Conservation (phyloP, 495 filamentous ascomycete species). For the Aspergillus nanangensis region DNA sequence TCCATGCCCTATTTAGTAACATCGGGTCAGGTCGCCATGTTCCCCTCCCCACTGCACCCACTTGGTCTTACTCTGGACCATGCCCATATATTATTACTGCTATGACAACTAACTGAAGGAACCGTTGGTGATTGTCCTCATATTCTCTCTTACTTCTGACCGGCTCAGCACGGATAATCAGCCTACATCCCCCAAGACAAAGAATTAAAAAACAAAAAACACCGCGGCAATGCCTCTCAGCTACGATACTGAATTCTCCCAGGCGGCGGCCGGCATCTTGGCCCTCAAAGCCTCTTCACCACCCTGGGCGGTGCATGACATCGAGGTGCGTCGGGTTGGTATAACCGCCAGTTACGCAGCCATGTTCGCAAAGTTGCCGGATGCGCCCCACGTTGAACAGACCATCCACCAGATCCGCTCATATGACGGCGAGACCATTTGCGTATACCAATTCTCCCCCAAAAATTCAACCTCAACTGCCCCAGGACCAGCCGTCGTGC, state of each 20-base stretch:
- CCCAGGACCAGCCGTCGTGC: conserved; percentile 12
- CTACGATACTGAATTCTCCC: conserved; percentile 8
- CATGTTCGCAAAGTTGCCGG: conserved; percentile 4
- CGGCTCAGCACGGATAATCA: background rate
- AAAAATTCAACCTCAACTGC: conserved; percentile 3
- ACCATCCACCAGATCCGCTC: conserved; percentile 9
- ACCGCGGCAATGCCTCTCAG: conserved; percentile 11
- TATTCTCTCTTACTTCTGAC: too few species aligned
- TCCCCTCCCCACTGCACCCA: too few species aligned
- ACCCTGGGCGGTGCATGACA: conserved; percentile 5
- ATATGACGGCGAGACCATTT: conserved; percentile 12
- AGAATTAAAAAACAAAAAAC: background rate
- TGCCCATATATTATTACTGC: too few species aligned
- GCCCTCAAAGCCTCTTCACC: background rate
- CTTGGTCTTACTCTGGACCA: too few species aligned
- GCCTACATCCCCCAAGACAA: background rate
- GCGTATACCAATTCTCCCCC: conserved; percentile 8
- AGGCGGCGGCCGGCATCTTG: conserved; percentile 8
- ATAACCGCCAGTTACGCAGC: conserved; percentile 6
- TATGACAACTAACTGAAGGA: too few species aligned
- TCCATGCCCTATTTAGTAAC: background rate
- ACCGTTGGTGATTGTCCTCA: too few species aligned
- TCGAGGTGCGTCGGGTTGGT: background rate
- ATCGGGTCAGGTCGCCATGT: too few species aligned
- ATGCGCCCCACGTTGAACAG: conserved; percentile 11